phyloP scores from a whole-genome alignment of 129 eudicot genomes.

The Solidago caesia region DNA sequence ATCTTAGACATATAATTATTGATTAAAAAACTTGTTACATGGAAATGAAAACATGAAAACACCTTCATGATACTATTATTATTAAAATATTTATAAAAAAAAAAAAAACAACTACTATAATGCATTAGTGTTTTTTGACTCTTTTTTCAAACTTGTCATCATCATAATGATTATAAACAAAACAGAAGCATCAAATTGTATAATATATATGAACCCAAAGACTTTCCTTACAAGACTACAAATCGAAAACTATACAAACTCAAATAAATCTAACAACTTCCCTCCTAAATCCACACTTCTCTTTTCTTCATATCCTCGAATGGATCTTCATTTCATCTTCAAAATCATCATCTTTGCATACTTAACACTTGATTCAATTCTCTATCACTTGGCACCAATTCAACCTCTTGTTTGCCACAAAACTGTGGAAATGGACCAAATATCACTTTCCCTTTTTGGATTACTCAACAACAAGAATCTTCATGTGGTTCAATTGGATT shows the following conservation, averaged over 20 bases:
- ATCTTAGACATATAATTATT: too few species aligned
- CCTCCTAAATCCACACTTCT: slow-evolving; percentile 19
- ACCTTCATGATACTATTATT: too few species aligned
- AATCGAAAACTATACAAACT: slow-evolving; percentile 4
- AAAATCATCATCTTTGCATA: slow-evolving; percentile 13
- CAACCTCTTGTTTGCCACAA: slow-evolving; percentile 39
- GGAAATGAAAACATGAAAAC: too few species aligned
- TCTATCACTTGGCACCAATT: slow-evolving; percentile 27
- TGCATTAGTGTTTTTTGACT: slow-evolving; percentile 3
- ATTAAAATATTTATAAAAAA: too few species aligned
- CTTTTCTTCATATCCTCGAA: slow-evolving; percentile 22
- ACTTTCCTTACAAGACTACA: slow-evolving; percentile 30
- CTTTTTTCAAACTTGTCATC: slow-evolving; percentile 29
- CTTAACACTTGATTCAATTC: slow-evolving; percentile 22
- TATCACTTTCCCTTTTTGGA: slow-evolving; percentile 60
- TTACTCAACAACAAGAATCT: slow-evolving; percentile 40
- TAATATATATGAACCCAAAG: slow-evolving; percentile 21
- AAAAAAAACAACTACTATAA: too few species aligned
- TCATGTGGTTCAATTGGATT: slow-evolving; percentile 56
- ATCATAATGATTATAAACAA: slow-evolving; percentile 21
- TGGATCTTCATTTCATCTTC: slow-evolving; percentile 35
- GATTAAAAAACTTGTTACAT: too few species aligned
- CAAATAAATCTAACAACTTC: slow-evolving; percentile 22
- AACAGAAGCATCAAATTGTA: slow-evolving; percentile 29
- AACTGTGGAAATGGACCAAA: slow-evolving; percentile 52